These are phyloP conservation scores for Limonium bicolor DNA, from an alignment of 148 eudicot species.

Conservation along the genomic window DNA sequence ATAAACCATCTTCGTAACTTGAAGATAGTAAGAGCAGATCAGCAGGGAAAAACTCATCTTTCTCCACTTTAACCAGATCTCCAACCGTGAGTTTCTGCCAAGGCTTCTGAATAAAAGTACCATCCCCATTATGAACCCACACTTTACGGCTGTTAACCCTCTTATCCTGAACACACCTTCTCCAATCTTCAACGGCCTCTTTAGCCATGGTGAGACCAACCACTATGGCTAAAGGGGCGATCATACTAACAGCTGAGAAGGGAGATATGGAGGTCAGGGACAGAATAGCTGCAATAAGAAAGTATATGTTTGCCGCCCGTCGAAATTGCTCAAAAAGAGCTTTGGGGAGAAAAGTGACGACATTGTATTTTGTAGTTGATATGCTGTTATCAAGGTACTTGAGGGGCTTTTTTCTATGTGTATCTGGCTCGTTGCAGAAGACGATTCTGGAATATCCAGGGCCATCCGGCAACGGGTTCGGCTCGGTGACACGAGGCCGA, in stretches of 20 bases:
- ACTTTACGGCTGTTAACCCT: conserved; percentile 67
- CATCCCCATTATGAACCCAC: conserved; percentile 46
- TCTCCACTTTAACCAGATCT: conserved; percentile 76
- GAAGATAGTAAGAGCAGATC: conserved; percentile 81
- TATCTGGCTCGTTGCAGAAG: conserved; percentile 52
- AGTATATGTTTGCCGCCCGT: conserved; percentile 88
- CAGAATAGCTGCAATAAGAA: conserved; percentile 59
- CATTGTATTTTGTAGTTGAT: conserved; percentile 76
- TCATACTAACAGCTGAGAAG: conserved; percentile 75
- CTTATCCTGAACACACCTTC: conserved; percentile 74
- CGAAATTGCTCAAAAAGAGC: conserved; percentile 90
- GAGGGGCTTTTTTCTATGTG: conserved; percentile 50
- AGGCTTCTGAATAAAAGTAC: conserved; percentile 38
- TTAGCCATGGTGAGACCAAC: conserved; percentile 92
- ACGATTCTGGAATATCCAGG: conserved; percentile 66
- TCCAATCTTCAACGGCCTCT: conserved; percentile 92
- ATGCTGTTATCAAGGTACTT: conserved; percentile 61
- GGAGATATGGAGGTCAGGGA: conserved; percentile 73
- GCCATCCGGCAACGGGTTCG: conserved; percentile 32
- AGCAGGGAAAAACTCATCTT: conserved; percentile 83
- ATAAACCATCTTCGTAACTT: conserved; percentile 89
- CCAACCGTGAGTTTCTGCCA: conserved; percentile 84
- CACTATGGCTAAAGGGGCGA: conserved; percentile 78
- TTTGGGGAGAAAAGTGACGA: conserved; percentile 66
- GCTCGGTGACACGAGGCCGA: conserved; percentile 12